Evolutionary conservation across 306 rosid species (phyloP).

Genomic region (Aeschynomene evenia): DNA sequence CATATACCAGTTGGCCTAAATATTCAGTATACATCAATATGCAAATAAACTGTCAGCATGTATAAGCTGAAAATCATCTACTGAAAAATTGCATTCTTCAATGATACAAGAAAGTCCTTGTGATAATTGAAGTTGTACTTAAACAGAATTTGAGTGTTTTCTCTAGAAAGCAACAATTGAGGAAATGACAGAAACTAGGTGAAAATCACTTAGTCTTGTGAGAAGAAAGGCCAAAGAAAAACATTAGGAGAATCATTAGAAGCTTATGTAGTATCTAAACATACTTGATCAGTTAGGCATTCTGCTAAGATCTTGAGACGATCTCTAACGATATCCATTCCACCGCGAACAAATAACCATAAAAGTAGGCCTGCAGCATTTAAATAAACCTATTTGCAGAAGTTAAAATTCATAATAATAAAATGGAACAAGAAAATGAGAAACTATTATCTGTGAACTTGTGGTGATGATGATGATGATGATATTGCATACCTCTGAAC

Average conservation of each 20-base stretch:
- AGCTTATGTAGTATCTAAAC: not conserved
- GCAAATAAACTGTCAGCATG: not conserved
- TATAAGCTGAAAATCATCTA: not conserved
- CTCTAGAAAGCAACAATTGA: not conserved
- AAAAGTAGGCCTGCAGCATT: conserved; percentile 59
- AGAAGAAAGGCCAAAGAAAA: not conserved
- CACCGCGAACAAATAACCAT: conserved; percentile 51
- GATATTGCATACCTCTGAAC: conserved; percentile 44
- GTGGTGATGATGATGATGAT: conserved; percentile 17
- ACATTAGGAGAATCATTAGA: not conserved
- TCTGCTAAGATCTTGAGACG: conserved; percentile 47
- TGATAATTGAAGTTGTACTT: not conserved
- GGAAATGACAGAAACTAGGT: not conserved
- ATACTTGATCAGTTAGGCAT: conserved; percentile 50
- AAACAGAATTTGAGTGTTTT: not conserved
- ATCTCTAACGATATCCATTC: conserved; percentile 39
- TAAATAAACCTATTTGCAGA: conserved; percentile 60
- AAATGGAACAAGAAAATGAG: not conserved
- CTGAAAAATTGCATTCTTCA: too few relatives aligned
- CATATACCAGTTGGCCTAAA: conserved; percentile 73
- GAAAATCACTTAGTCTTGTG: too few relatives aligned
- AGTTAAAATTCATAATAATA: conserved; percentile 10
- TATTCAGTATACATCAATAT: conserved; percentile 15
- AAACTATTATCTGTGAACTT: not conserved
- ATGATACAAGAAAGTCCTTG: not conserved